These are phyloP conservation scores for Microthyrium microscopicum DNA, from an alignment of 2,329 filamentous ascomycete species.

Conservation along the genomic window DNA sequence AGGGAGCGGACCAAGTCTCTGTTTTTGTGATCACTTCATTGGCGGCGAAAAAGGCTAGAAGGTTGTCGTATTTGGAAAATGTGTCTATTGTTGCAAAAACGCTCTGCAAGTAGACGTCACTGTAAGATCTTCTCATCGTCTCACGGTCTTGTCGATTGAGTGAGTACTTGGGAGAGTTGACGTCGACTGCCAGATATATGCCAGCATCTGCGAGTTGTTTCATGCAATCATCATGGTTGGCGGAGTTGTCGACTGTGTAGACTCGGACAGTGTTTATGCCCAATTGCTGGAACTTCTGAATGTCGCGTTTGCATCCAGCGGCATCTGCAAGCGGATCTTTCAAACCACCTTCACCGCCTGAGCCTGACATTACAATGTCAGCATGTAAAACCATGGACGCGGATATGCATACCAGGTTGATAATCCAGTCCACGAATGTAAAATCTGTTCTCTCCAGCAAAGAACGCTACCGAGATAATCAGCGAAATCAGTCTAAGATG, in stretches of 20 bases:
- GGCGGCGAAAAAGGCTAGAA: slow-evolving; percentile 65
- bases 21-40: slow-evolving; percentile 63
- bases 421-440: slow-evolving; percentile 48
- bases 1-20: slow-evolving; percentile 47
- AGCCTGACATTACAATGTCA: neutral
- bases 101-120: slow-evolving; percentile 55
- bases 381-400: neutral
- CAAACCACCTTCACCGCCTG: slow-evolving; percentile 2
- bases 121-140: slow-evolving; percentile 6
- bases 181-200: slow-evolving; percentile 83
- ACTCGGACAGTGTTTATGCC: slow-evolving; percentile 85
- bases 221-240: slow-evolving; percentile 77
- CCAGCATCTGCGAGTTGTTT: slow-evolving; percentile 58
- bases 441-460: slow-evolving; percentile 42
- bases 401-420: slow-evolving; percentile 32
- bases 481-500: no score
- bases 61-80: slow-evolving; percentile 72
- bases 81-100: slow-evolving; percentile 78
- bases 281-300: slow-evolving; percentile 65
- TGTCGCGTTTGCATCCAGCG: slow-evolving; percentile 58
- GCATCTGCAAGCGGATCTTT: slow-evolving; percentile 61
- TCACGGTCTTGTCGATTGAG: slow-evolving; percentile 44
- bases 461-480: slow-evolving; percentile 40
- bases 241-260: slow-evolving; percentile 80
- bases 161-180: slow-evolving; percentile 79